Evolutionary conservation across 2,329 filamentous ascomycete species (phyloP).

Genomic region (Rosellinia necatrix): DNA sequence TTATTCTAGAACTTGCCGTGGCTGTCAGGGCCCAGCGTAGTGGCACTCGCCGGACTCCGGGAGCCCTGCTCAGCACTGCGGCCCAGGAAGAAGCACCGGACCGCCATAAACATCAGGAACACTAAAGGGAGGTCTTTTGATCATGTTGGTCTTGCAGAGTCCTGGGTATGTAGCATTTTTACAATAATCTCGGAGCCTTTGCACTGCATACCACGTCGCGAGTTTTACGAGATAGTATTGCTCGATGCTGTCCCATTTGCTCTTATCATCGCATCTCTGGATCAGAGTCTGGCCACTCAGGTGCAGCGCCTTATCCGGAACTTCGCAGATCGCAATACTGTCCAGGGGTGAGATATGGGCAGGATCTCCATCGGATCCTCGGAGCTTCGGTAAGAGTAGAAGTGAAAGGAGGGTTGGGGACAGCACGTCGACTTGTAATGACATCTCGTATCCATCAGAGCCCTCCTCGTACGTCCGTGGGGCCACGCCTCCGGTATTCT

Average conservation of each 20-base stretch:
- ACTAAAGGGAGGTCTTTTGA: background rate
- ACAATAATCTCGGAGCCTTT: background rate
- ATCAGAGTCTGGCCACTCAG: background rate
- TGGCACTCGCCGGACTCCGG: slow-evolving; percentile 13
- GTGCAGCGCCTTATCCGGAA: background rate
- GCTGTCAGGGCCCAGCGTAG: slow-evolving; percentile 14
- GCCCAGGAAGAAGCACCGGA: background rate
- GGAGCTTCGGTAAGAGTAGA: slow-evolving; percentile 1
- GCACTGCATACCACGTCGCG: background rate
- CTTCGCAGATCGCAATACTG: background rate
- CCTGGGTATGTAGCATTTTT: slow-evolving; percentile 15
- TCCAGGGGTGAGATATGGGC: slow-evolving; percentile 16
- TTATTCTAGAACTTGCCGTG: slow-evolving; percentile 13
- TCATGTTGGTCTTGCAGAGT: slow-evolving; percentile 14
- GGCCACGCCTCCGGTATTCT: background rate
- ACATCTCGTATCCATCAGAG: background rate
- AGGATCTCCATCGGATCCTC: background rate
- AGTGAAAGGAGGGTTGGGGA: slow-evolving; percentile 9
- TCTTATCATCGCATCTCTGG: background rate
- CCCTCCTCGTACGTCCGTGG: background rate
- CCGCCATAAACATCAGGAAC: background rate
- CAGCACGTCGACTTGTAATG: slow-evolving; percentile 9
- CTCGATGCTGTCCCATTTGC: background rate
- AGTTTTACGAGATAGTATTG: slow-evolving; percentile 13
- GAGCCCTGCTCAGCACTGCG: slow-evolving; percentile 16